These are phyloP conservation scores for Hymenotorrendiella dingleyae DNA, from an alignment of 2,329 filamentous ascomycete species.

Conservation along the genomic window DNA sequence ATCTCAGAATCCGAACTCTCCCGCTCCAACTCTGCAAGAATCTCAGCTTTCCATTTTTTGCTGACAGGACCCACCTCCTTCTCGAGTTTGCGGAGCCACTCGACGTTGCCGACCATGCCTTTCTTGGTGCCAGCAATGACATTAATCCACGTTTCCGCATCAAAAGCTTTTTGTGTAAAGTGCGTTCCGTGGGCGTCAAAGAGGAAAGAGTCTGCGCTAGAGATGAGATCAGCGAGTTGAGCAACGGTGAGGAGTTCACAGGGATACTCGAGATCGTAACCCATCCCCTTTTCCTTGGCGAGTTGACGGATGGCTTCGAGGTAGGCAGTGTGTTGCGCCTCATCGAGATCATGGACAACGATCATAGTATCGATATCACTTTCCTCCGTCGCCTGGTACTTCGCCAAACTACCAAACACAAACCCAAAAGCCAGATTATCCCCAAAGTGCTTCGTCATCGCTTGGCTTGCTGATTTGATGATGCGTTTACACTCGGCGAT, in stretches of 20 bases:
- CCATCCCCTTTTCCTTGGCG: not conserved
- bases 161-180: not conserved
- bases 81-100: not conserved
- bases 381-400: not conserved
- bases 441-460: not conserved
- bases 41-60: not conserved
- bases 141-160: not conserved
- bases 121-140: not conserved
- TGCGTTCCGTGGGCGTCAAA: not conserved
- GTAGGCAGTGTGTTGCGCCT: not conserved
- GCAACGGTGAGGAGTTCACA: not conserved
- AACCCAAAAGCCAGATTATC: not conserved
- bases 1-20: not conserved
- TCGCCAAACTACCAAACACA: not conserved
- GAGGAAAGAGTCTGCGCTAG: not conserved
- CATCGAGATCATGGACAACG: not conserved
- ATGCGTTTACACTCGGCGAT: not conserved
- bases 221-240: not conserved
- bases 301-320: not conserved
- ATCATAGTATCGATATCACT: conserved; percentile 1
- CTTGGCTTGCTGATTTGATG: not conserved
- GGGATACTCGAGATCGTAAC: not conserved
- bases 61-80: not conserved
- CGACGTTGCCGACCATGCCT: not conserved
- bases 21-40: conserved; percentile 6